phyloP scores from a whole-genome alignment of 2,329 filamentous ascomycete genomes.

The Diplocarpon mali region DNA sequence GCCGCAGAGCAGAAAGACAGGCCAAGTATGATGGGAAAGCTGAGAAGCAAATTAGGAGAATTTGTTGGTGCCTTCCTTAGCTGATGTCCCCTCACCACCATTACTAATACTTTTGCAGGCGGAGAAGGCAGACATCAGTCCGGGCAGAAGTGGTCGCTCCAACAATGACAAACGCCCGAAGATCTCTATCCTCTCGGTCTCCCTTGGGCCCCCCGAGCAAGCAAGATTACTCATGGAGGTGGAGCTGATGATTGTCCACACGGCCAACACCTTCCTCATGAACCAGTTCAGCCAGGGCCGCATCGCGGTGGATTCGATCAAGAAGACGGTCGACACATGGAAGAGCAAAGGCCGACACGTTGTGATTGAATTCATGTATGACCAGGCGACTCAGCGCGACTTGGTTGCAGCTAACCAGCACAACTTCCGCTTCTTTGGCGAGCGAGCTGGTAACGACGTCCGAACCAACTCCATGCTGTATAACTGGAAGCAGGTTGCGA shows the following conservation, averaged over 20 bases:
- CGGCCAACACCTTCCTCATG: slow-evolving; percentile 27
- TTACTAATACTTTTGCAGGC: slow-evolving; percentile 13
- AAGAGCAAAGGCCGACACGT: slow-evolving; percentile 34
- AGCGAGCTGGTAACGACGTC: slow-evolving; percentile 30
- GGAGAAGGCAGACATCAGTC: slow-evolving; percentile 24
- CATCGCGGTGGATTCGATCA: slow-evolving; percentile 22
- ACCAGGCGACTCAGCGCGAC: slow-evolving; percentile 38
- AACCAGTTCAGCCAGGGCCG: slow-evolving; percentile 24
- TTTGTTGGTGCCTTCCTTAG: slow-evolving; percentile 17
- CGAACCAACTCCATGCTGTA: slow-evolving; percentile 32
- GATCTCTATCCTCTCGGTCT: slow-evolving; percentile 17
- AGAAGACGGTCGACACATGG: slow-evolving; percentile 28
- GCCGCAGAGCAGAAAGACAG: slow-evolving; percentile 13
- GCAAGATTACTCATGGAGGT: slow-evolving; percentile 24
- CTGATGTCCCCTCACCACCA: neutral
- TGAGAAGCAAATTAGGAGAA: slow-evolving; percentile 24
- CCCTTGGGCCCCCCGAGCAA: slow-evolving; percentile 22
- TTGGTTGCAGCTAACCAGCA: slow-evolving; percentile 35
- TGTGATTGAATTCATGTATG: slow-evolving; percentile 41
- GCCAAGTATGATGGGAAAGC: slow-evolving; percentile 20
- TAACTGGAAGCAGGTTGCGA: slow-evolving; percentile 36
- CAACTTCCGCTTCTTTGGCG: slow-evolving; percentile 35
- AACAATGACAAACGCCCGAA: slow-evolving; percentile 12
- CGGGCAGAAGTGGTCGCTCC: slow-evolving; percentile 1
- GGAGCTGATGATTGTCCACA: slow-evolving; percentile 25